Base-by-base conservation (phyloP, 129 eudicot genomes). In the Helianthus annuus region DNA sequence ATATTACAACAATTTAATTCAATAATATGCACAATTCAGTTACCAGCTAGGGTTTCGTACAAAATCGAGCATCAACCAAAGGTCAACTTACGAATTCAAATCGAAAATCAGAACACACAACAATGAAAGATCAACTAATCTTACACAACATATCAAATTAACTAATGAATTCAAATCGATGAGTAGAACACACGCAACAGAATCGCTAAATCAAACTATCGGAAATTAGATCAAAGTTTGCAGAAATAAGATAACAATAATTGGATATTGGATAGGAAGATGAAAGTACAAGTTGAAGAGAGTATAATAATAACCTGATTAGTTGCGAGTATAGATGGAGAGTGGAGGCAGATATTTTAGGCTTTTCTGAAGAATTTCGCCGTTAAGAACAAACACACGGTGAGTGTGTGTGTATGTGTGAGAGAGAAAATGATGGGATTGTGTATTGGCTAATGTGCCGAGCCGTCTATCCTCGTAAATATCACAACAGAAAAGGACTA, bases 381-480 rank as follows among this genome's bases (percentile, higher is more conserved):
- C 48, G 5, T 38, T 17, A 48, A 77, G 64, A 57, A 29, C 68
- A 19, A 40, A 71, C 42, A 44, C 58, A 73, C 58, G 45, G 64
- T 51, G 24, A 4, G 74, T 8, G 36, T 49, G 57, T 57, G 15
- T 56, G 4, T 56, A 7, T 22, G 63, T 58, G 74, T 19, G 71
- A 70, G 69, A 70, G 66, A 70, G 59, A 66, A 45, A 76, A 48
- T 39, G 76, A 75, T 65, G 40, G 73, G 75, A 69, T 72, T 61
- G 60, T 55, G 77, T 85, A 74, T 81, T 76, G 86, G 80, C 73
- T 66, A 51, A 45, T 71, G 86, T 85, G 90, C 86, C 90, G 48
- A 73, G 74, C 81, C 69, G 63, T 57, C 61, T 54, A 51, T 73
- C 75, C 59, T 85, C 49, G 90, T 72, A 76, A 56, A 0, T 40